A percentile compares a stretch with the other conserved stretches of the same genome.
phyloP scores from a whole-genome alignment of 75 land plant species.

The Pinus albicaulis region DNA sequence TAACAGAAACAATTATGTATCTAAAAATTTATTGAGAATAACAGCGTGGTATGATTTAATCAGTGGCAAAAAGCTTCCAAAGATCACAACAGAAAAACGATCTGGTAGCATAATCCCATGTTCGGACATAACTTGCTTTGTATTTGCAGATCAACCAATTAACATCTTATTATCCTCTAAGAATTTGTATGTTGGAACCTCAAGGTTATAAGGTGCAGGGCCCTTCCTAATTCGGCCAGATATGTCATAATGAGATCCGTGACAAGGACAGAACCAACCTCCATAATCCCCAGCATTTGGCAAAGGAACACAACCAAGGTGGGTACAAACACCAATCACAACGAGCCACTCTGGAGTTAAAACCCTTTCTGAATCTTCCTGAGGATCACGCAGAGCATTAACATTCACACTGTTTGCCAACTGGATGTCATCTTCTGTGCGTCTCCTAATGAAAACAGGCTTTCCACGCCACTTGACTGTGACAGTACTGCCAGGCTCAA shows the following conservation, averaged over 20 bases:
- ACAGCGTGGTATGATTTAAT: no score
- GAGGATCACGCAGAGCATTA: conserved; percentile 59
- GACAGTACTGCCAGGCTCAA: conserved; percentile 61
- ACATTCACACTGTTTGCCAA: conserved; percentile 69
- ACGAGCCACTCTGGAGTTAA: conserved; percentile 69
- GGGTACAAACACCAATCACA: conserved; percentile 83
- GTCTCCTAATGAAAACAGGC: conserved; percentile 75
- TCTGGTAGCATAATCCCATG: no score
- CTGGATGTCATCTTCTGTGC: conserved; percentile 68
- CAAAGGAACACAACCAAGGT: conserved; percentile 71
- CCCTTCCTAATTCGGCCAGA: conserved; percentile 70
- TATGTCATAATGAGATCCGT: conserved; percentile 82
- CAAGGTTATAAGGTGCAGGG: conserved; percentile 79
- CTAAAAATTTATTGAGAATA: no score
- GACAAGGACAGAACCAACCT: conserved; percentile 93
- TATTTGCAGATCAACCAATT: conserved; percentile 35
- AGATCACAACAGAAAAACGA: no score
- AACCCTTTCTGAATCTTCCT: conserved; percentile 61
- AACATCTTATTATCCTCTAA: conserved; percentile 65
- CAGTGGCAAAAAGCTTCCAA: no score
- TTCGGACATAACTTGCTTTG: no score
- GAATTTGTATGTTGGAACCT: conserved; percentile 77
- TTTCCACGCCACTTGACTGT: conserved; percentile 79
- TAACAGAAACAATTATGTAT: no score
- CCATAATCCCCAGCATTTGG: conserved; percentile 90